Evolutionary conservation across 805 yeast genomes (phyloP), one percentile per base, ranked within the genome.

Genomic region (Wickerhamiella sergipiensis): DNA sequence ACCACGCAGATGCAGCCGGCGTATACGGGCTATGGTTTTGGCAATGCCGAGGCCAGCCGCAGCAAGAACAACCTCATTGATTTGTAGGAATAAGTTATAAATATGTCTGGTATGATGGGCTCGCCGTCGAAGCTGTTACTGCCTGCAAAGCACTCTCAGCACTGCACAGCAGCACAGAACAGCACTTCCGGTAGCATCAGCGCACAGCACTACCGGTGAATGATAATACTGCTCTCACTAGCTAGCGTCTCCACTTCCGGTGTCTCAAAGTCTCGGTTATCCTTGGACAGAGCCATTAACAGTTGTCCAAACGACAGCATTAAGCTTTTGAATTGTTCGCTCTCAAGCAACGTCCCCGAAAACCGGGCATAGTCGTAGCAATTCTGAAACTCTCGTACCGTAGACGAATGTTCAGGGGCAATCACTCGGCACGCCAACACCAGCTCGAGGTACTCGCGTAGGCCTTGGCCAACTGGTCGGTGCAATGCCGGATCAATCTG

Each of bases 21-120:
- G 2, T 81, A 84, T 61, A 89, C 97, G 1, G 97, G 97, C 2
- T 88, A 80, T 63, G 97, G 97, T 0, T 89, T 89, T 67, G 97
- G 97, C 47, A 89, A 88, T 59, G 86, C 81, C 55, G 67, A 66
- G 29, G 40, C 57, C 66, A 62, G 23, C 58, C 61, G 36, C 62
- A 62, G 52, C 66, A 65, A 54, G 48, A 56, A 60, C 49, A 63
- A 57, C 48, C 56, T 64, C 51, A 64, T 64, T 48, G 68, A 64
- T 47, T 43, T 64, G 33, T 64, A 54, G 42, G 33, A 9, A 9
- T 29, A 29, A 29, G 33, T 29, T 29, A 29, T 29, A 8, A 10
- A 33, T 29, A 29, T 29, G 15, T 29, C 8, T n/a, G n/a, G n/a
- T n/a, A n/a, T n/a, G n/a, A 17, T 15, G 40, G 22, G 26, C 18